Evolutionary conservation across 176 grass and related monocot species (phyloP).

Genomic region (Poa pratensis): DNA sequence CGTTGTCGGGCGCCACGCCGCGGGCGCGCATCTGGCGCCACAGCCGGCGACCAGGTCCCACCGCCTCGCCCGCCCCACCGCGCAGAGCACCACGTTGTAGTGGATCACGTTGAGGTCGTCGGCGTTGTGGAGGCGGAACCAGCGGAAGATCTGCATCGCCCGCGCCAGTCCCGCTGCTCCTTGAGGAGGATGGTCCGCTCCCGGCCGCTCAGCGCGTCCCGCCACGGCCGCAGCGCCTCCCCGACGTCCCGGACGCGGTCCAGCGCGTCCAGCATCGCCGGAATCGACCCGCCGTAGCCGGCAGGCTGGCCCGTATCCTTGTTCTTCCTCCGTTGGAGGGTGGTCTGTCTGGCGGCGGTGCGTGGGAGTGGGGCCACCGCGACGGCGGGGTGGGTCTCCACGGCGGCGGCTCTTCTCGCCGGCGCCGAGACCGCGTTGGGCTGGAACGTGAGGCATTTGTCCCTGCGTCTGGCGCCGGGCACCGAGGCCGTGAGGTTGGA

Average conservation of each 20-base stretch:
- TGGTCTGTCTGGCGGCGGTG: constrained; percentile 8
- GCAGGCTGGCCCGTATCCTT: background rate
- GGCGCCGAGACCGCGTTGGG: constrained; percentile 29
- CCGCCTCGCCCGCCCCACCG: constrained; percentile 53
- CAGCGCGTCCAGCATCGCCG: constrained; percentile 64
- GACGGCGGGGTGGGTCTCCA: constrained; percentile 1
- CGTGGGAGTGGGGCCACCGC: constrained; percentile 32
- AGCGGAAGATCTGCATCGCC: constrained; percentile 70
- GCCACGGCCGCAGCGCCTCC: constrained; percentile 78
- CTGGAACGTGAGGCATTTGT: constrained; percentile 19
- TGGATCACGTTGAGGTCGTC: constrained; percentile 82
- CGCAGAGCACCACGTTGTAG: constrained; percentile 75
- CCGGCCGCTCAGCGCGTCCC: constrained; percentile 57
- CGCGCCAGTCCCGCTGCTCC: constrained; percentile 87
- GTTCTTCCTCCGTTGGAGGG: background rate
- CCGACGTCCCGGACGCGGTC: constrained; percentile 51
- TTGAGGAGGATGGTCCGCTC: constrained; percentile 88
- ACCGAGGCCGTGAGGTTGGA: constrained; percentile 6
- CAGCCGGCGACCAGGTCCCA: constrained; percentile 64
- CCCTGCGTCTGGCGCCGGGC: constrained; percentile 21
- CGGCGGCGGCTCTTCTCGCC: constrained; percentile 17
- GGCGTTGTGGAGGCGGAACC: constrained; percentile 57
- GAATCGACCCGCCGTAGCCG: constrained; percentile 77
- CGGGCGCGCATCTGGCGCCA: constrained; percentile 74
- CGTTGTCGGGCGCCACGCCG: constrained; percentile 55